Conservation (phyloP, 495 filamentous ascomycete species). For the Bombardia bombarda region DNA sequence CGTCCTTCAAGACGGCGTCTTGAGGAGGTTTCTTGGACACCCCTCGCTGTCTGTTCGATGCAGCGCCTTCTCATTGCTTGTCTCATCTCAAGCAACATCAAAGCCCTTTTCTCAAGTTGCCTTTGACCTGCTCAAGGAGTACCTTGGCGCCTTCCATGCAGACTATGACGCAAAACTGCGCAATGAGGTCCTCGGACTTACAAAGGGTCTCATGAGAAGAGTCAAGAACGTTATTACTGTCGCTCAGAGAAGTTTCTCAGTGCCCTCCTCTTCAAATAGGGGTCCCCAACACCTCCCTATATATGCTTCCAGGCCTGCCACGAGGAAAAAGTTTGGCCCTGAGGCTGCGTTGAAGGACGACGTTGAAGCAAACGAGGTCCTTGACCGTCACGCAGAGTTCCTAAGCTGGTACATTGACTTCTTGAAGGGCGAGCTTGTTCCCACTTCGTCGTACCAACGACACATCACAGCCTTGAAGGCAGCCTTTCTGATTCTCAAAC, state of each 20-base stretch:
- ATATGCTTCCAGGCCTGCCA: not conserved
- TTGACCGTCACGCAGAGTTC: slow-evolving; percentile 48
- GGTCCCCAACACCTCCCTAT: not conserved
- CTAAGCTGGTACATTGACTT: slow-evolving; percentile 62
- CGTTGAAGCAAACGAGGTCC: slow-evolving; percentile 14
- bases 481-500: slow-evolving; percentile 50
- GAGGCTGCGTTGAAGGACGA: slow-evolving; percentile 15
- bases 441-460: slow-evolving; percentile 76
- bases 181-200: slow-evolving; percentile 61
- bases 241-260: slow-evolving; percentile 25
- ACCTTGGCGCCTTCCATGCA: slow-evolving; percentile 61
- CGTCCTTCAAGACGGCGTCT: slow-evolving; percentile 28
- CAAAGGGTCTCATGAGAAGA: slow-evolving; percentile 60
- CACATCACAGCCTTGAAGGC: slow-evolving; percentile 74
- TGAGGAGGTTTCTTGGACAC: slow-evolving; percentile 53
- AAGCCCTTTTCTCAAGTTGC: slow-evolving; percentile 56
- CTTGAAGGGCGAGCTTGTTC: slow-evolving; percentile 60
- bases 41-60: slow-evolving; percentile 56
- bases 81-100: slow-evolving; percentile 59
- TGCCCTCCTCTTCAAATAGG: not conserved
- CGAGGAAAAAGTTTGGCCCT: slow-evolving; percentile 18
- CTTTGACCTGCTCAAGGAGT: slow-evolving; percentile 49
- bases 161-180: slow-evolving; percentile 80
- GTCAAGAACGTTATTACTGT: slow-evolving; percentile 44
- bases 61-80: slow-evolving; percentile 66